Conservation (phyloP, 2,329 filamentous ascomycete genomes). For the Penicillium sp. region DNA sequence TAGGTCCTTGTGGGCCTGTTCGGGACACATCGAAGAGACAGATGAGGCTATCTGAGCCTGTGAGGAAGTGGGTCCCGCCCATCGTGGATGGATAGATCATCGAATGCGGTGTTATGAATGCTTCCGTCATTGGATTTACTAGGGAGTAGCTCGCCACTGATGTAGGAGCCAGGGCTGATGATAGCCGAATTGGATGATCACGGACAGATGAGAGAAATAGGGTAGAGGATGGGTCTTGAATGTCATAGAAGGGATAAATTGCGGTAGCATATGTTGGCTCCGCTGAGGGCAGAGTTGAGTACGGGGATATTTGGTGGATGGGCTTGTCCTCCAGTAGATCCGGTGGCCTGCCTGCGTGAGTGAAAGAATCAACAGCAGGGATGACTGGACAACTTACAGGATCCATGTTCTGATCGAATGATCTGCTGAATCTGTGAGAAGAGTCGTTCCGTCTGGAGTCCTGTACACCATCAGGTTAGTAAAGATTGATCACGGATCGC, state of each 20-base stretch:
- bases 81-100: constrained; percentile 44
- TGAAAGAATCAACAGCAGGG: not conserved
- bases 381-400: constrained; percentile 33
- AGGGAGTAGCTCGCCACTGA: constrained; percentile 48
- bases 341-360: constrained; percentile 33
- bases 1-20: constrained; percentile 40
- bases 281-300: constrained; percentile 39
- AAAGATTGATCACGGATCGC: not conserved
- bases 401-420: constrained; percentile 47
- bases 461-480: constrained; percentile 20
- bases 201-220: constrained; percentile 46
- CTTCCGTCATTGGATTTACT: constrained; percentile 49
- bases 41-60: constrained; percentile 48
- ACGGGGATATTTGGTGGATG: constrained; percentile 37
- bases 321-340: constrained; percentile 39
- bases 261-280: constrained; percentile 49
- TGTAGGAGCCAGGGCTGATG: constrained; percentile 46
- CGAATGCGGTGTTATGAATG: constrained; percentile 47
- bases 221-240: constrained; percentile 43
- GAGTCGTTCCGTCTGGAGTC: constrained; percentile 50
- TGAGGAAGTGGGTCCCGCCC: constrained; percentile 47
- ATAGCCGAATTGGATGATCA: constrained; percentile 50
- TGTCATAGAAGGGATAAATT: constrained; percentile 47
- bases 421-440: constrained; percentile 48
- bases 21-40: constrained; percentile 49